A percentile compares a stretch with the other conserved stretches of the same genome.
Evolutionary conservation across 306 rosid species (phyloP).

Genomic region (Vigna nakashimae): DNA sequence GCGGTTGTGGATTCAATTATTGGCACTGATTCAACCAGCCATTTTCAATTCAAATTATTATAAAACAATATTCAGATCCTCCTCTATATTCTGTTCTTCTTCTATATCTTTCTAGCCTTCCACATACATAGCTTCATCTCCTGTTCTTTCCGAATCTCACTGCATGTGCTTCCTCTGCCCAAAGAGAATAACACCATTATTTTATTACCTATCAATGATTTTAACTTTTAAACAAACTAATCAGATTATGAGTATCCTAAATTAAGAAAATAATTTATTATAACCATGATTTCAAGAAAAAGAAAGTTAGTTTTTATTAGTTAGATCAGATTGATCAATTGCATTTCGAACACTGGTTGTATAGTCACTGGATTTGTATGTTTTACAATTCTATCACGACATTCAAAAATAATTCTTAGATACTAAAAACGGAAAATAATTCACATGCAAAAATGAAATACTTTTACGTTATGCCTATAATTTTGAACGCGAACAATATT

Average conservation of each 20-base stretch:
- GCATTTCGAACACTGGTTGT: too few species aligned
- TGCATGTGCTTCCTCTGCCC: not conserved
- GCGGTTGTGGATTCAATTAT: constrained; percentile 7
- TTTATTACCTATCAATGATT: not conserved
- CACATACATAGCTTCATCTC: not conserved
- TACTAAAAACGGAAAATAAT: too few species aligned
- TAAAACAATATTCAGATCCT: not conserved
- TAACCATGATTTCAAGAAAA: not conserved
- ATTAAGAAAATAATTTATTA: not conserved
- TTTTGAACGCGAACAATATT: too few species aligned
- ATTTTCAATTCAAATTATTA: not conserved
- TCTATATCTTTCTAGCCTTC: not conserved
- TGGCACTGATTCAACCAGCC: not conserved
- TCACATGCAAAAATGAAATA: too few species aligned
- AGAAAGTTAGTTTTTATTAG: too few species aligned
- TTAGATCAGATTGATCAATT: too few species aligned
- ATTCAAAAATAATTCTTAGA: too few species aligned
- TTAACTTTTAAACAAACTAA: not conserved
- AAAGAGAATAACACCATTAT: not conserved
- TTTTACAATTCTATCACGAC: too few species aligned
- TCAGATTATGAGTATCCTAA: not conserved
- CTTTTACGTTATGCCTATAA: too few species aligned
- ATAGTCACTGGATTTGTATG: too few species aligned
- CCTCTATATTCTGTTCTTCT: not conserved
- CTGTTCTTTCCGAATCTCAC: not conserved